Conservation (phyloP, 1,139 yeast species). For the Pneumocystis murina region DNA sequence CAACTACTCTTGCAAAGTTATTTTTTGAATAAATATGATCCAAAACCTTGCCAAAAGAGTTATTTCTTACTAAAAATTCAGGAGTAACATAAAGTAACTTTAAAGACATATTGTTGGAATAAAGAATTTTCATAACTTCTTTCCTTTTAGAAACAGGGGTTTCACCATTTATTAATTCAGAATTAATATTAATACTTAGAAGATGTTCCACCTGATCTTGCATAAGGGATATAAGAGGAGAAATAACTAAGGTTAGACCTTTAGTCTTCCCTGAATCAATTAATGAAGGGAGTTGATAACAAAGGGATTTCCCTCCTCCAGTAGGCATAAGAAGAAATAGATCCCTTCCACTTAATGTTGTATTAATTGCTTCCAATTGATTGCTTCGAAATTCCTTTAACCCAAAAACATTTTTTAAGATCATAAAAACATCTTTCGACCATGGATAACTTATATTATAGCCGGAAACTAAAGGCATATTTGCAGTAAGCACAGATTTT, state of each 20-base stretch:
- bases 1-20: conserved; percentile 68
- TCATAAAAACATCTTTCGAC: conserved; percentile 49
- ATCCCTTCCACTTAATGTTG: conserved; percentile 68
- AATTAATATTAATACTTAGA: conserved; percentile 47
- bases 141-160: conserved; percentile 48
- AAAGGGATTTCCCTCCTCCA: conserved; percentile 94
- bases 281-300: conserved; percentile 90
- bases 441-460: conserved; percentile 31
- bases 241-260: conserved; percentile 83
- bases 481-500: not conserved
- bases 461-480: conserved; percentile 1
- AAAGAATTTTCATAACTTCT: conserved; percentile 46
- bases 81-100: conserved; percentile 84
- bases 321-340: conserved; percentile 97
- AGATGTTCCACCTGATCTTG: conserved; percentile 91
- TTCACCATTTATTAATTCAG: conserved; percentile 80
- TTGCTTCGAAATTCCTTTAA: conserved; percentile 59
- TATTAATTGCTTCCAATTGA: conserved; percentile 74
- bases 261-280: conserved; percentile 55
- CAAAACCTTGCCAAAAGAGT: conserved; percentile 52
- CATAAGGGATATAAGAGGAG: conserved; percentile 92
- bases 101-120: conserved; percentile 39
- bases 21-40: conserved; percentile 39
- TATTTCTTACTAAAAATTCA: conserved; percentile 78
- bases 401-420: conserved; percentile 46